Conservation (phyloP, 2,329 filamentous ascomycete species). For the Cladobotryum mycophilum region DNA sequence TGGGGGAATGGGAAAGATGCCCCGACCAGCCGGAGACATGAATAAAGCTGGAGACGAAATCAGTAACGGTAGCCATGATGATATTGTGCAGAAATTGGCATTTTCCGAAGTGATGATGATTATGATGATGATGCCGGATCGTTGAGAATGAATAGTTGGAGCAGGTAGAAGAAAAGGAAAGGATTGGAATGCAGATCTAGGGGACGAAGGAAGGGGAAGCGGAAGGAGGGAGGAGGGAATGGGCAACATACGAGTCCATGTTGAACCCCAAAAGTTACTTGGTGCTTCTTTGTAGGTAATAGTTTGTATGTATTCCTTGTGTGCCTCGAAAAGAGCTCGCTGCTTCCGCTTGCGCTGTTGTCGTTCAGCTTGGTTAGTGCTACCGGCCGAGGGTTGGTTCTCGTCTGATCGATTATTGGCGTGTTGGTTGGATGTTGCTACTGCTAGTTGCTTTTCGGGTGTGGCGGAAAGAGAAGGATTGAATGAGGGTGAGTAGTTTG, state of each 20-base stretch:
- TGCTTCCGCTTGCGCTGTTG: no score
- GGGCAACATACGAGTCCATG: constrained; percentile 28
- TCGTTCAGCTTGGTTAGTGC: no score
- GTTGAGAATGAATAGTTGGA: neutral
- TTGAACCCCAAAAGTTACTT: neutral
- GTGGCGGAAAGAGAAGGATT: neutral
- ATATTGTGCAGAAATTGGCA: constrained; percentile 4
- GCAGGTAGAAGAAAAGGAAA: constrained; percentile 5
- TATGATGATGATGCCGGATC: neutral
- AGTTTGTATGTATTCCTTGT: no score
- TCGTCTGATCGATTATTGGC: neutral
- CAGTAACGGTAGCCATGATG: constrained; percentile 15
- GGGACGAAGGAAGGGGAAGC: constrained; percentile 3
- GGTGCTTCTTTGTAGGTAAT: no score
- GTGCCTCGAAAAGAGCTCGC: no score
- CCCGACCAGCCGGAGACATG: constrained; percentile 48
- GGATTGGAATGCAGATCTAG: neutral
- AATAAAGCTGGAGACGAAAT: constrained; percentile 40
- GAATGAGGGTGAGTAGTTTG: neutral
- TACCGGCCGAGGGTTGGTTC: neutral
- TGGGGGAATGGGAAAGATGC: constrained; percentile 27
- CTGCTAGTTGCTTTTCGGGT: no score
- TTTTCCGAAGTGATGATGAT: constrained; percentile 1
- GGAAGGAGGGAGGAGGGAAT: constrained; percentile 1
- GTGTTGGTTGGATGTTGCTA: no score